Percentiles rank a stretch among this genome's conserved stretches.
These are phyloP conservation scores for Schizosaccharomyces pombe DNA, from an alignment of 805 yeast genomes.

Conservation along the genomic window DNA sequence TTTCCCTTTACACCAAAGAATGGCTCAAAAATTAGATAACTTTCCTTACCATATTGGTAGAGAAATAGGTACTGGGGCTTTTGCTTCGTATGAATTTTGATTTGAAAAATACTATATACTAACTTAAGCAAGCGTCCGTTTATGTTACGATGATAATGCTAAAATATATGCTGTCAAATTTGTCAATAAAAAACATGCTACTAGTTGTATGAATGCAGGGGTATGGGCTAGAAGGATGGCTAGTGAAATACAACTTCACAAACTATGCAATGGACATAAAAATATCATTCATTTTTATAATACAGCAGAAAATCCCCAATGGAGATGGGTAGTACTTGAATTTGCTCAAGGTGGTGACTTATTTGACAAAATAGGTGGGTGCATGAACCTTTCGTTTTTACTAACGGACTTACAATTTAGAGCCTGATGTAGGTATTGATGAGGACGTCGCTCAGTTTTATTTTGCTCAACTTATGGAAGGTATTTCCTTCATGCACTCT, in stretches of 20 bases:
- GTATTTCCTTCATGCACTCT: constrained; percentile 34
- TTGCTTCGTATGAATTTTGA: constrained; percentile 25
- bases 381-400: neutral
- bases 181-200: constrained; percentile 19
- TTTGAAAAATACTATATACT: neutral
- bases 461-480: constrained; percentile 39
- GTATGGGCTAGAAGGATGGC: constrained; percentile 15
- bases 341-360: constrained; percentile 53
- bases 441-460: constrained; percentile 44
- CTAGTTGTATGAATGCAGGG: neutral
- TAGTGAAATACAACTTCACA: constrained; percentile 36
- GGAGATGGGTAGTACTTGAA: constrained; percentile 46
- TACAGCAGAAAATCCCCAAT: constrained; percentile 30
- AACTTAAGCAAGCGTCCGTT: constrained; percentile 18
- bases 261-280: constrained; percentile 30
- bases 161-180: constrained; percentile 33
- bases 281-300: constrained; percentile 34
- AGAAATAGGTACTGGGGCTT: constrained; percentile 44
- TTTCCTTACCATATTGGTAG: constrained; percentile 16
- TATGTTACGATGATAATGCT: constrained; percentile 16
- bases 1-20: neutral
- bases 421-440: constrained; percentile 49
- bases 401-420: constrained; percentile 14
- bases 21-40: neutral
- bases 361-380: constrained; percentile 35